phyloP scores from a whole-genome alignment of 352 stramenopile species.

The Phytophthora podocarpi region DNA sequence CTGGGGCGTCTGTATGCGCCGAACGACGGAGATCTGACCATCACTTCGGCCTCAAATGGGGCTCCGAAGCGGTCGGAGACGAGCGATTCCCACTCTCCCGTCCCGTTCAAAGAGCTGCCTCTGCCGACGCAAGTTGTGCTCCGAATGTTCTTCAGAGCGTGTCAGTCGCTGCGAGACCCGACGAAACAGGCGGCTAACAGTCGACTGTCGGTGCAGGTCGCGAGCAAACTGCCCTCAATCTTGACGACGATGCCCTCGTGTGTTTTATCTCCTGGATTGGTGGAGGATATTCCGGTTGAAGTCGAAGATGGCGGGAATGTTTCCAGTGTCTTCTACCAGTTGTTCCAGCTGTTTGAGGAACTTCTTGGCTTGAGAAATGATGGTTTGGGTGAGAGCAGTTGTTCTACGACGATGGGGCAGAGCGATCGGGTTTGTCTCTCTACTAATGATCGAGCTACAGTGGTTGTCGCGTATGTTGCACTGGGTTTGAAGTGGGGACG shows the following conservation, averaged over 20 bases:
- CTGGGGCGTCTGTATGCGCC: slow-evolving; percentile 34
- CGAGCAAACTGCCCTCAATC: slow-evolving; percentile 59
- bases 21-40: slow-evolving; percentile 1
- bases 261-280: slow-evolving; percentile 56
- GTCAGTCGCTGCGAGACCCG: slow-evolving; percentile 50
- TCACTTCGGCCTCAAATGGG: slow-evolving; percentile 24
- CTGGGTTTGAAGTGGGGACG: slow-evolving; percentile 75
- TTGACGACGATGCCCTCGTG: slow-evolving; percentile 58
- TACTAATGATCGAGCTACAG: slow-evolving; percentile 30
- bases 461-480: slow-evolving; percentile 61
- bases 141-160: slow-evolving; percentile 74
- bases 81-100: slow-evolving; percentile 3
- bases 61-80: slow-evolving; percentile 7
- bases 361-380: slow-evolving; percentile 31
- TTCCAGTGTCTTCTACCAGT: slow-evolving; percentile 59
- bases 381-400: background rate
- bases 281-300: slow-evolving; percentile 4
- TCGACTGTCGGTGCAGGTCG: slow-evolving; percentile 53
- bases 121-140: slow-evolving; percentile 64
- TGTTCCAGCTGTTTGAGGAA: slow-evolving; percentile 52
- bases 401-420: background rate
- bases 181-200: slow-evolving; percentile 25
- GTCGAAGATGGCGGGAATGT: slow-evolving; percentile 6
- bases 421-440: slow-evolving; percentile 20
- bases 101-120: slow-evolving; percentile 50